Conservation (phyloP, 331 rosid genomes). For the Cydonia oblonga region DNA sequence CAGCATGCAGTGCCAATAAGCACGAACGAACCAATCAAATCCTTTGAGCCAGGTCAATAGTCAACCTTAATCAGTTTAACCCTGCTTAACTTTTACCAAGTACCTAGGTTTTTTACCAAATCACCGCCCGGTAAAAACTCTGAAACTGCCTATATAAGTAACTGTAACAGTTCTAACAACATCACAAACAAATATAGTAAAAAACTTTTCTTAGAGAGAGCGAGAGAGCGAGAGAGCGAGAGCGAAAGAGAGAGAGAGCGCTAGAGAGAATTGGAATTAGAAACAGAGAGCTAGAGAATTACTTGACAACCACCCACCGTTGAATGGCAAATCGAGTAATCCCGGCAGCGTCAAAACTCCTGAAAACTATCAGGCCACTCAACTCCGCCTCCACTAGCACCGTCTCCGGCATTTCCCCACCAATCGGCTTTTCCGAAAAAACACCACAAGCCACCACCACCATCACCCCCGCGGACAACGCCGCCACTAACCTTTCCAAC, state of each 20-base stretch:
- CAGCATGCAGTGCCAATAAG: background rate
- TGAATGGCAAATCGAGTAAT: slow-evolving; percentile 58
- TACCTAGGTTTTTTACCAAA: background rate
- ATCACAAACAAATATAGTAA: background rate
- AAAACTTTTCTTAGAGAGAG: background rate
- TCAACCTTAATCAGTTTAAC: background rate
- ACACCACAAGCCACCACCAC: background rate
- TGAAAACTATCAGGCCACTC: slow-evolving; percentile 36
- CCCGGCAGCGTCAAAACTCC: slow-evolving; percentile 38
- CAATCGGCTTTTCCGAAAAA: slow-evolving; percentile 1
- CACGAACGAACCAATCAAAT: background rate
- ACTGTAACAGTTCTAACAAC: background rate
- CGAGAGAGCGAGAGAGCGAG: background rate
- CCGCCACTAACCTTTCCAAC: background rate
- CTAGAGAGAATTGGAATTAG: too few relatives aligned
- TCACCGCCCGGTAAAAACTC: background rate
- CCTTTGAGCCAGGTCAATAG: background rate
- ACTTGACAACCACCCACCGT: background rate
- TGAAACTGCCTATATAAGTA: background rate
- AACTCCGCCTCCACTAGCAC: slow-evolving; percentile 27
- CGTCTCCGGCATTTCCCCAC: slow-evolving; percentile 13
- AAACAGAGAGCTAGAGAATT: too few relatives aligned
- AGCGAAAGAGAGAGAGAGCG: background rate
- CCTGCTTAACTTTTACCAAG: background rate
- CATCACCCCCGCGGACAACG: background rate